Evolutionary conservation across 345 rosid genomes (phyloP).

Genomic region (Anacardium occidentale): DNA sequence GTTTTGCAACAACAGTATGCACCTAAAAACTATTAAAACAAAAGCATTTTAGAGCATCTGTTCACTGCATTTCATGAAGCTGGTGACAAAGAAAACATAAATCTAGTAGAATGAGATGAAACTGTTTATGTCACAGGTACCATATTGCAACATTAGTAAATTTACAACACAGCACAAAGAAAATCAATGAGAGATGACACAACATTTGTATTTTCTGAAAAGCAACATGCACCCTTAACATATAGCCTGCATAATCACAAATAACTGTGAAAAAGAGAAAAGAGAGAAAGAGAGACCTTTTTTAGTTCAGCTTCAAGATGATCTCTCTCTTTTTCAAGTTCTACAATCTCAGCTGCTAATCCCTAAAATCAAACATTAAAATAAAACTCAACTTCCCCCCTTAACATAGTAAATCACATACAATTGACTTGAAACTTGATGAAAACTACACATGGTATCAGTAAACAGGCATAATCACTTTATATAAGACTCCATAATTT

Average conservation of each 20-base stretch:
- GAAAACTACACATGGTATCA: conserved; percentile 4
- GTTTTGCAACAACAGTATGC: not conserved
- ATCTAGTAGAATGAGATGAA: not conserved
- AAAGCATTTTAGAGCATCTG: not conserved
- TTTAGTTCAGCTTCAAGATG: conserved; percentile 91
- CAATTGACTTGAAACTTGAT: not conserved
- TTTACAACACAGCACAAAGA: not conserved
- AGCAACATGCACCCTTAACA: not conserved
- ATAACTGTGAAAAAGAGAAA: not conserved
- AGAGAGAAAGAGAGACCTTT: conserved; percentile 41
- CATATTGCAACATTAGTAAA: not conserved
- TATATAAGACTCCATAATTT: not conserved
- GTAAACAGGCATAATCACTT: not conserved
- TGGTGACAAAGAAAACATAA: not conserved
- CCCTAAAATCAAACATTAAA: conserved; percentile 50
- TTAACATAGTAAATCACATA: conserved; percentile 3
- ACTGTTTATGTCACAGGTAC: not conserved
- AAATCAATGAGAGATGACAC: not conserved
- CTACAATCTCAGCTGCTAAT: conserved; percentile 71
- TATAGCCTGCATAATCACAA: not conserved
- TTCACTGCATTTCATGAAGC: not conserved
- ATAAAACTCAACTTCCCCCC: conserved; percentile 16
- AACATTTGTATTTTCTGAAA: not conserved
- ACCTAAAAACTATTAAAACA: not conserved
- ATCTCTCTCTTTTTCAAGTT: conserved; percentile 77